These are phyloP conservation scores for Pilasporangium apinafurcum DNA, from an alignment of 352 stramenopile species.

Conservation along the genomic window DNA sequence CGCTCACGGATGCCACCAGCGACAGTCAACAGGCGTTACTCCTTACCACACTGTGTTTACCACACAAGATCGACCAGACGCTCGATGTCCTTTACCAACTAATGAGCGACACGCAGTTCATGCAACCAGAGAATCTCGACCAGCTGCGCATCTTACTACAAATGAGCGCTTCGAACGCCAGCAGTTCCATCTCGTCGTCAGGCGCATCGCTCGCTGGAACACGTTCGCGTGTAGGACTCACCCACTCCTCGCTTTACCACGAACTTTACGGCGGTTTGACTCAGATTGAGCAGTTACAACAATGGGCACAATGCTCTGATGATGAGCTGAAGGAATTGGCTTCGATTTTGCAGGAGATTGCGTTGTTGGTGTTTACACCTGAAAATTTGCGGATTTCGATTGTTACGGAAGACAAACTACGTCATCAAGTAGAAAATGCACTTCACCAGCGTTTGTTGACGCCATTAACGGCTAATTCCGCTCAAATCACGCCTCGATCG, in stretches of 20 bases:
- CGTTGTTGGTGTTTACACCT: constrained; percentile 42
- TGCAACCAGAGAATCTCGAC: constrained; percentile 56
- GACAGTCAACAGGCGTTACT: constrained; percentile 54
- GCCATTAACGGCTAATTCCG: constrained; percentile 20
- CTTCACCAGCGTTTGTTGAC: constrained; percentile 39
- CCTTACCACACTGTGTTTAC: constrained; percentile 60
- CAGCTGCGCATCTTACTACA: constrained; percentile 73
- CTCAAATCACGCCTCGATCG: background rate
- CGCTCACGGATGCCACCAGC: constrained; percentile 33
- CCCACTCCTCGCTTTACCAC: constrained; percentile 39
- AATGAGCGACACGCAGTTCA: constrained; percentile 72
- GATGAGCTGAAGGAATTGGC: constrained; percentile 55
- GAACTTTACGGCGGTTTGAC: constrained; percentile 70
- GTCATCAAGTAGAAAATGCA: constrained; percentile 34
- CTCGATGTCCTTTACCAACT: constrained; percentile 51
- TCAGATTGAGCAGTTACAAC: constrained; percentile 70
- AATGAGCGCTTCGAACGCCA: constrained; percentile 60
- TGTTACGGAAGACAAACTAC: constrained; percentile 70
- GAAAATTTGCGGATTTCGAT: constrained; percentile 56
- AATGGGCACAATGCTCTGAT: constrained; percentile 62
- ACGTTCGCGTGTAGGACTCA: constrained; percentile 53
- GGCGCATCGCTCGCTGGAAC: constrained; percentile 52
- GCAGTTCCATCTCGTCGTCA: constrained; percentile 62
- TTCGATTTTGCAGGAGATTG: constrained; percentile 48
- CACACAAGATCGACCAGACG: constrained; percentile 65